Conservation (phyloP, 805 yeast genomes). For the Ogataea salicorniae region DNA sequence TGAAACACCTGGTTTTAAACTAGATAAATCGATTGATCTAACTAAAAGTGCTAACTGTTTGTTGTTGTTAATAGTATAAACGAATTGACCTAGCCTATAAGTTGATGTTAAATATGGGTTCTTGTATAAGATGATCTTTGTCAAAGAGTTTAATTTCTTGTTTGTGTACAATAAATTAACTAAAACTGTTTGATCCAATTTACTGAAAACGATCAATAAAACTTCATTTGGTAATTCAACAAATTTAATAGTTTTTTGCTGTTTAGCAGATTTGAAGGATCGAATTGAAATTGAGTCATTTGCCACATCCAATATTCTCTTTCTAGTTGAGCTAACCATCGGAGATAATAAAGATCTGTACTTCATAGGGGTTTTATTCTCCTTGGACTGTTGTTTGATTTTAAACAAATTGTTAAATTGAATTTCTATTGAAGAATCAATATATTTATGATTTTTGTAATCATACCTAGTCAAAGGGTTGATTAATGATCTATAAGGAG, state of each 20-base stretch:
- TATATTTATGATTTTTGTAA: slow-evolving; percentile 40
- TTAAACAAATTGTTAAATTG: slow-evolving; percentile 10
- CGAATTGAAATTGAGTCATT: slow-evolving; percentile 37
- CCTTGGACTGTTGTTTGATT: slow-evolving; percentile 9
- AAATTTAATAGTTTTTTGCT: slow-evolving; percentile 6
- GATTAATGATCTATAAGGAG: slow-evolving; percentile 49
- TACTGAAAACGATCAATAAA: slow-evolving; percentile 31
- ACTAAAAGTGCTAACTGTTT: slow-evolving; percentile 54
- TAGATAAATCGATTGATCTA: slow-evolving; percentile 53
- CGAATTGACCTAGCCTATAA: slow-evolving; percentile 76
- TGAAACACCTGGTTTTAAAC: slow-evolving; percentile 35
- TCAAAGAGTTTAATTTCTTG: slow-evolving; percentile 43
- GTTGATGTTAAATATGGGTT: slow-evolving; percentile 58
- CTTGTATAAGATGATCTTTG: slow-evolving; percentile 51
- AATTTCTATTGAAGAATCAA: slow-evolving; percentile 22
- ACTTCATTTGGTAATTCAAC: slow-evolving; percentile 40
- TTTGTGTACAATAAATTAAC: slow-evolving; percentile 47
- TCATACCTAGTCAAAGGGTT: slow-evolving; percentile 47
- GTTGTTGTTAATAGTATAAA: slow-evolving; percentile 56
- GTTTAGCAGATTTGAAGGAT: slow-evolving; percentile 29
- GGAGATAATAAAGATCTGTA: slow-evolving; percentile 42
- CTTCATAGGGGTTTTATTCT: slow-evolving; percentile 37
- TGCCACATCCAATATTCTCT: slow-evolving; percentile 35
- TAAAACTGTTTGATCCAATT: slow-evolving; percentile 36
- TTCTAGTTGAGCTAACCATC: slow-evolving; percentile 19